These are phyloP conservation scores for Chrysoporthe cubensis DNA, from an alignment of 2,329 filamentous ascomycete species.

Conservation along the genomic window DNA sequence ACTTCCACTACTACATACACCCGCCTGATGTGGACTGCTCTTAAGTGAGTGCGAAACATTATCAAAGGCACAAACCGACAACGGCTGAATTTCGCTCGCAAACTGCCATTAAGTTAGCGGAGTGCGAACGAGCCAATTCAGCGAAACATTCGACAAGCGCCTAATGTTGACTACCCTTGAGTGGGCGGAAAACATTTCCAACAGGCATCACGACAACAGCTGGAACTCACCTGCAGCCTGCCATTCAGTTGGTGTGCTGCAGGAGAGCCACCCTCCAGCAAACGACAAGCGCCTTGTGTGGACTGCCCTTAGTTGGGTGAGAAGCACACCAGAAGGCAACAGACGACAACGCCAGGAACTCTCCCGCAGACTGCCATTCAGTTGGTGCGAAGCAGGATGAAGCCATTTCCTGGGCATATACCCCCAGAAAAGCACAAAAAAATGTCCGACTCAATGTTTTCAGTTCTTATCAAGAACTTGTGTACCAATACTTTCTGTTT, in stretches of 20 bases:
- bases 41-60: slow-evolving; percentile 9
- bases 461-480: background rate
- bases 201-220: background rate
- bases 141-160: background rate
- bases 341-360: slow-evolving; percentile 1
- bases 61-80: background rate
- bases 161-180: background rate
- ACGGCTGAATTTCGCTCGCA: background rate
- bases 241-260: slow-evolving; percentile 3
- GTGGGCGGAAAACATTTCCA: slow-evolving; percentile 3
- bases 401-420: slow-evolving; percentile 7
- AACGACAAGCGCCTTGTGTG: background rate
- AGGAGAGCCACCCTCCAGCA: background rate
- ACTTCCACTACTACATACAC: background rate
- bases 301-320: background rate
- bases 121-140: background rate
- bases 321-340: background rate
- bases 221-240: background rate
- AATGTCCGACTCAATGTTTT: background rate
- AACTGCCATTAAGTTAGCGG: background rate
- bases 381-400: background rate
- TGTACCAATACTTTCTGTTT: background rate
- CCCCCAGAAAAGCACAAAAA: background rate
- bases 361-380: slow-evolving; percentile 3
- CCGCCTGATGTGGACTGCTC: slow-evolving; percentile 1